Percentiles rank a stretch among this genome's conserved stretches.
These are phyloP conservation scores for Albifimbria verrucaria DNA, from an alignment of 2,329 filamentous ascomycete genomes.

Conservation along the genomic window DNA sequence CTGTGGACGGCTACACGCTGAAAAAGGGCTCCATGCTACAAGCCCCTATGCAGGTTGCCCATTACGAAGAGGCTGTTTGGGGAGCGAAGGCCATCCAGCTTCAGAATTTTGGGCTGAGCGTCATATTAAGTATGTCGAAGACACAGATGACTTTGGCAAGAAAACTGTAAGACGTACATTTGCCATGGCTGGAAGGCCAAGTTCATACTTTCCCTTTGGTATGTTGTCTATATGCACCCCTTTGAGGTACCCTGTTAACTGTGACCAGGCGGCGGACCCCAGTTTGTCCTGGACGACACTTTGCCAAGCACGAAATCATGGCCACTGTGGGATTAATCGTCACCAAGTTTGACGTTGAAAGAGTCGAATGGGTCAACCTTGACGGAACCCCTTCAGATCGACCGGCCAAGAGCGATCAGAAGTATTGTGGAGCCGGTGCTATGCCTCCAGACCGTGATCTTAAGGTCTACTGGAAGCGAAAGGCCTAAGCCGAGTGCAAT, in stretches of 20 bases:
- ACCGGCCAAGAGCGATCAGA: neutral
- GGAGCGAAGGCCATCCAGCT: neutral
- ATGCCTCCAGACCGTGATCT: neutral
- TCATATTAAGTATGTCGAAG: neutral
- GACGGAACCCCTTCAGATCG: neutral
- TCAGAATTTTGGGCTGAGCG: neutral
- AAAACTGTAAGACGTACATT: neutral
- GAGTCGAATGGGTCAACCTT: neutral
- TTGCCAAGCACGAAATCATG: neutral
- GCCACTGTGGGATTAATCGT: neutral
- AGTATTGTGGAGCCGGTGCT: neutral
- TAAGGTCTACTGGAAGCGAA: neutral
- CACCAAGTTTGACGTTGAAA: neutral
- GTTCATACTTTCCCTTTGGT: neutral
- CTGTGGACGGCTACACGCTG: neutral
- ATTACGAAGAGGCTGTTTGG: neutral
- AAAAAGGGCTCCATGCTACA: neutral
- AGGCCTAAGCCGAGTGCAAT: too few relatives aligned
- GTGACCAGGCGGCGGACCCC: neutral
- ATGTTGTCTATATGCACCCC: too few relatives aligned
- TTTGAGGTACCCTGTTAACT: too few relatives aligned
- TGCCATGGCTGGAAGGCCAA: neutral
- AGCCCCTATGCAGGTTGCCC: neutral
- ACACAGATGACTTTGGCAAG: neutral
- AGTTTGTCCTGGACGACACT: neutral